A percentile compares a stretch with the other conserved stretches of the same genome.
phyloP scores from a whole-genome alignment of 202 grass and related monocot species.

The Bolboschoenoplectus hybrid region DNA sequence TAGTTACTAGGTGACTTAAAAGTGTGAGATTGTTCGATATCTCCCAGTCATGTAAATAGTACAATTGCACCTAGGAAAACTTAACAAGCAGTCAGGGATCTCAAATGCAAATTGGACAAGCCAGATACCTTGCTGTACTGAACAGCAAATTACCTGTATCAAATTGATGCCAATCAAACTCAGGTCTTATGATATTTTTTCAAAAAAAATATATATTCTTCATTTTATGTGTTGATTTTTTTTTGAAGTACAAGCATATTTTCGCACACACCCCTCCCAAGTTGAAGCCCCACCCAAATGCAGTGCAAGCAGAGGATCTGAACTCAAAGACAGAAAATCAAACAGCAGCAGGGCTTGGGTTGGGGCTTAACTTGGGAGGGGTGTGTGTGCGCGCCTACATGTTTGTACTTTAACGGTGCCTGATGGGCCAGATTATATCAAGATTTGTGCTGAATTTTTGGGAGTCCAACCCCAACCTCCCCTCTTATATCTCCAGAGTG shows the following conservation, averaged over 20 bases:
- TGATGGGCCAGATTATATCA: not conserved
- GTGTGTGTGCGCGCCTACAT: not conserved
- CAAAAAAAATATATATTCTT: not conserved
- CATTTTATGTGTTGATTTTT: not conserved
- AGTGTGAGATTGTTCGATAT: not conserved
- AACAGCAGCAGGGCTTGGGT: not conserved
- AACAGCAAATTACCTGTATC: not conserved
- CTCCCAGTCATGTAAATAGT: not conserved
- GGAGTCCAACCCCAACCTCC: not conserved
- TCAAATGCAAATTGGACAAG: not conserved
- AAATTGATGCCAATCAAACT: not conserved
- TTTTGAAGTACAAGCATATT: not conserved
- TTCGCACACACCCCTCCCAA: not conserved
- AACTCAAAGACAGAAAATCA: not conserved
- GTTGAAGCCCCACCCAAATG: not conserved
- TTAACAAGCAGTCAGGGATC: not conserved
- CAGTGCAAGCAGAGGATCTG: not conserved
- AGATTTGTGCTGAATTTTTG: not conserved
- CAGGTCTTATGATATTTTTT: not conserved
- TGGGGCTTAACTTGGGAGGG: not conserved
- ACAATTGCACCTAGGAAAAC: constrained; percentile 4
- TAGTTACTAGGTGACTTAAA: not conserved
- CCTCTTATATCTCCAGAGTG: not conserved
- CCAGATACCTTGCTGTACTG: not conserved
- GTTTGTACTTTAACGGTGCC: not conserved